Evolutionary conservation across 306 rosid genomes (phyloP).

Genomic region (Ormosia semicastrata): DNA sequence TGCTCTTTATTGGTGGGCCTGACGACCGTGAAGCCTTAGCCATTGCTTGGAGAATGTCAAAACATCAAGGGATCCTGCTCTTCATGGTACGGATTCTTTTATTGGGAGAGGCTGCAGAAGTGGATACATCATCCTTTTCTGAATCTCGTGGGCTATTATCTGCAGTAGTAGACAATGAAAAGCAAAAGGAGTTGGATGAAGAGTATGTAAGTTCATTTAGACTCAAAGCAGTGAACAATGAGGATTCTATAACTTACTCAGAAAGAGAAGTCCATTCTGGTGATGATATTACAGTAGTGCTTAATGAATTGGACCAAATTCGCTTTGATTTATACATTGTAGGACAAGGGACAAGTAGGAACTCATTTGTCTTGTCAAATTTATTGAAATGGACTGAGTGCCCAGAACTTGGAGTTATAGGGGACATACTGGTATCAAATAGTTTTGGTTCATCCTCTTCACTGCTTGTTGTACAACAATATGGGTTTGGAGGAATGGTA

Average conservation of each 20-base stretch:
- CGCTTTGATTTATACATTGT: slow-evolving; percentile 45
- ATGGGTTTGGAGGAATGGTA: slow-evolving; percentile 30
- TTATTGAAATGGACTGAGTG: slow-evolving; percentile 39
- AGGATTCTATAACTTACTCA: slow-evolving; percentile 17
- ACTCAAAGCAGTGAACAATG: slow-evolving; percentile 14
- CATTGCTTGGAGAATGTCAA: slow-evolving; percentile 58
- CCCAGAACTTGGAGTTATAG: slow-evolving; percentile 56
- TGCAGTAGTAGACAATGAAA: neutral
- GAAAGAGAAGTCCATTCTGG: neutral
- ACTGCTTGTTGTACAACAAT: slow-evolving; percentile 33
- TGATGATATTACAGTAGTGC: slow-evolving; percentile 26
- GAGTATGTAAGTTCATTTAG: slow-evolving; percentile 41
- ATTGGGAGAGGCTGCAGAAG: slow-evolving; percentile 21
- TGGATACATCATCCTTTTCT: neutral
- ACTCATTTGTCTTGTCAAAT: neutral
- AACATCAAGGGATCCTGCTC: slow-evolving; percentile 33
- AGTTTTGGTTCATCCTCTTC: slow-evolving; percentile 35
- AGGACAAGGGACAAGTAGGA: slow-evolving; percentile 42
- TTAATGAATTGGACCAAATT: slow-evolving; percentile 29
- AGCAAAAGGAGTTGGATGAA: slow-evolving; percentile 40
- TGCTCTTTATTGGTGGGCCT: slow-evolving; percentile 43
- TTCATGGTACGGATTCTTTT: slow-evolving; percentile 41
- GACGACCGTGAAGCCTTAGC: slow-evolving; percentile 71
- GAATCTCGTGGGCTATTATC: neutral
- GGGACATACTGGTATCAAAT: slow-evolving; percentile 49